phyloP scores from a whole-genome alignment of 1,284 basidiomycete species.

The Agaricales sp. region DNA sequence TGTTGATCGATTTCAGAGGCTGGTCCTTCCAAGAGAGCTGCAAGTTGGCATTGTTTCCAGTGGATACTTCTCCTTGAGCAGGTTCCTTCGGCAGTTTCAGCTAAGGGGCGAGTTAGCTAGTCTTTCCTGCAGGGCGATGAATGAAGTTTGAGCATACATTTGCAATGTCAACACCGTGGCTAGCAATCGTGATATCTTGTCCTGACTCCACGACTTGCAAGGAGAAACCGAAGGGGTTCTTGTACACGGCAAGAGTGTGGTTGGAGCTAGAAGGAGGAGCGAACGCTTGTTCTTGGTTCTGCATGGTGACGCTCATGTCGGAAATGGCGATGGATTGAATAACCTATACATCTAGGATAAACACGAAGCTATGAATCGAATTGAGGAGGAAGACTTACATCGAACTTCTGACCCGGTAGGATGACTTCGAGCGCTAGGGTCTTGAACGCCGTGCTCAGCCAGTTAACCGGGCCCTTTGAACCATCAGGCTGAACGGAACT shows the following conservation, averaged over 20 bases:
- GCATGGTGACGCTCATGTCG: conserved; percentile 49
- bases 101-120: conserved; percentile 19
- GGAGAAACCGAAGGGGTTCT: conserved; percentile 73
- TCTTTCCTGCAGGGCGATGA: background rate
- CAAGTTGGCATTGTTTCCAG: conserved; percentile 52
- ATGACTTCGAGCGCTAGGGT: conserved; percentile 52
- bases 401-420: conserved; percentile 54
- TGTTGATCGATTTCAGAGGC: conserved; percentile 44
- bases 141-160: conserved; percentile 23
- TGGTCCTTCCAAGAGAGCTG: conserved; percentile 46
- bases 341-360: conserved; percentile 26
- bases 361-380: conserved; percentile 7
- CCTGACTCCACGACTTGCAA: conserved; percentile 52
- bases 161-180: conserved; percentile 43
- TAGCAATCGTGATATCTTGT: conserved; percentile 43
- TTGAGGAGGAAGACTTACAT: conserved; percentile 19
- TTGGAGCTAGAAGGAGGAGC: conserved; percentile 51
- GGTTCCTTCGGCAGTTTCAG: conserved; percentile 43
- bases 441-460: conserved; percentile 66
- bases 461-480: conserved; percentile 38
- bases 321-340: conserved; percentile 58
- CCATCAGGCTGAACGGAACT: conserved; percentile 53
- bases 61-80: conserved; percentile 54
- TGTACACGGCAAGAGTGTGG: conserved; percentile 53
- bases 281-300: conserved; percentile 41